Base-by-base conservation (phyloP, 169 alveolate species). In the Pseudocohnilembus persalinus region DNA sequence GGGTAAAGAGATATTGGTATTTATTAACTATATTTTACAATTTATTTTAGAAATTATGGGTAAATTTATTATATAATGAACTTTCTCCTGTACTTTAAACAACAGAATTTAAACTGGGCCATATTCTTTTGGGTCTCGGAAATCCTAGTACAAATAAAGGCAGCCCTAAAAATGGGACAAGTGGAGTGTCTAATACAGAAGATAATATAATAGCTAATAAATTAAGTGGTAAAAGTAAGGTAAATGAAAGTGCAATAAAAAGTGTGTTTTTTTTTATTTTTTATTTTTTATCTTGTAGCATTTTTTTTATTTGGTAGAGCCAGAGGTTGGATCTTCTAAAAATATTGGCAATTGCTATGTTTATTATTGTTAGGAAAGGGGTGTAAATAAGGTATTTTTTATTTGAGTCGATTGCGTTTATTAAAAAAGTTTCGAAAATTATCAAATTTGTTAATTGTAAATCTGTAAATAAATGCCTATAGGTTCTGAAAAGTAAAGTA, bases 121-220 rank as follows among this genome's bases (percentile, higher is more conserved):
- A 79, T 27, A 79, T 29, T 79, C 84, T 79, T 79, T 79, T 79
- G 26, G 84, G 84, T 35, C 84, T n/a, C 0, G 76, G 74, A 34
- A 49, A 79, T 26, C 84, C 84, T 15, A 35, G n/a, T 26, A 79
- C 34, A 63, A 34, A 79, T 16, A 79, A n/a, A 0, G 84, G 84
- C 30, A 79, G 65, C 20, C 84, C 84, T 16, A 79, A 79, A 28
- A 79, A 35, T 20, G 84, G 84, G 20, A 79, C 63, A 29, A 49
- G 63, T 1, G 84, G 76, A 16, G 31, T 64, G 29, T 79, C 84
- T 29, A 79, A 64, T 29, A 79, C 27, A 64, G 76, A 34, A 28
- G 84, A 32, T 0, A 63, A 34, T 16, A 31, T 11, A n/a, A 79
- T 29, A 79, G 76, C 15, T 1, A 79, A 6, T 24, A 79, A 28